Percentiles rank a stretch among this genome's conserved stretches.
These are phyloP conservation scores for Oidiodendron maius DNA, from an alignment of 495 filamentous ascomycete genomes.

Conservation along the genomic window DNA sequence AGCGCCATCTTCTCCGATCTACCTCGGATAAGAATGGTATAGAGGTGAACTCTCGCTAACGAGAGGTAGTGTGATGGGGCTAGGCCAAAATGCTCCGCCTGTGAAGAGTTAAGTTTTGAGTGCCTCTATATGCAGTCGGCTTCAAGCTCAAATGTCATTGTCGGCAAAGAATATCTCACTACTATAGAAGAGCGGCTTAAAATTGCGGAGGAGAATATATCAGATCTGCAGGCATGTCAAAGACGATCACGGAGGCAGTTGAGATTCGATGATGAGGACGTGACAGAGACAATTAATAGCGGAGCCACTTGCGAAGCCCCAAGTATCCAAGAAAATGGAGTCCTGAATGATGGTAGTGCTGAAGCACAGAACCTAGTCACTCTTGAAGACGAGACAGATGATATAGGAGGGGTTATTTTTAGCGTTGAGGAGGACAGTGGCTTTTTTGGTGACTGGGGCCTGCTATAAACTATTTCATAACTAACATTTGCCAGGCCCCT, in stretches of 20 bases:
- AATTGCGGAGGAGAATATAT: conserved; percentile 20
- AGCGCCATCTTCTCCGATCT: no score
- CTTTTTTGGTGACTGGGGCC: conserved; percentile 34
- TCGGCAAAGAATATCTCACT: conserved; percentile 33
- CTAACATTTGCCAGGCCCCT: conserved; percentile 31
- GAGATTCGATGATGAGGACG: conserved; percentile 3
- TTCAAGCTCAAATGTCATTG: conserved; percentile 35
- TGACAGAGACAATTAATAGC: no score
- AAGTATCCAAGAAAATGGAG: no score
- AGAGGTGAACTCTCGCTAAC: no score
- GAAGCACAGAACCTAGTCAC: conserved; percentile 19
- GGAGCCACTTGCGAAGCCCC: no score
- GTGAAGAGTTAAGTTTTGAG: conserved; percentile 36
- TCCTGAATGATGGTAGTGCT: conserved; percentile 22
- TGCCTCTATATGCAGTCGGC: conserved; percentile 37
- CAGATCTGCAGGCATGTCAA: conserved; percentile 1
- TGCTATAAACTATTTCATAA: neutral
- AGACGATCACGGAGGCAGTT: neutral
- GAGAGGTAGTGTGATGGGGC: conserved; percentile 43
- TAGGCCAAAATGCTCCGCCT: conserved; percentile 38
- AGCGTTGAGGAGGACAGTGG: conserved; percentile 39
- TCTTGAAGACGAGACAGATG: conserved; percentile 34
- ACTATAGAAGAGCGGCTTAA: conserved; percentile 13
- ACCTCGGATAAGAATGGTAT: no score
- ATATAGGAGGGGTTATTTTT: conserved; percentile 36